A percentile compares a stretch with the other conserved stretches of the same genome.
These are phyloP conservation scores for Rhazya stricta DNA, from an alignment of 257 asterid species.

Conservation along the genomic window DNA sequence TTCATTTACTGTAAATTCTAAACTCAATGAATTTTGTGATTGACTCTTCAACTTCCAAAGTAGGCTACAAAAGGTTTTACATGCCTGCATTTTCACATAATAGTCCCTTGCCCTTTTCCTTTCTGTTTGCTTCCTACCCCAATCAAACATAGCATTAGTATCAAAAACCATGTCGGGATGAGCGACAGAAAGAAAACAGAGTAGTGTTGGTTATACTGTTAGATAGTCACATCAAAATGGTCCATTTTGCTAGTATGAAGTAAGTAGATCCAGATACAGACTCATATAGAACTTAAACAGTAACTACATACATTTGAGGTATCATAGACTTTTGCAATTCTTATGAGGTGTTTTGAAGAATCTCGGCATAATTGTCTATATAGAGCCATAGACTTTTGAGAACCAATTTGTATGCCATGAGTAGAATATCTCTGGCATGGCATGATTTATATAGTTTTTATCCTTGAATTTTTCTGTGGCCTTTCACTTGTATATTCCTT, in stretches of 20 bases:
- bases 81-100: not conserved
- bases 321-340: not conserved
- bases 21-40: not conserved
- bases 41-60: not conserved
- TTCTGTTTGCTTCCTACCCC: not conserved
- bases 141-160: not conserved
- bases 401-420: not conserved
- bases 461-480: not conserved
- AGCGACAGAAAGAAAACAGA: not conserved
- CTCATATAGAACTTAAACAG: no score
- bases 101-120: not conserved
- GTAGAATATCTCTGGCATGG: not conserved
- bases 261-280: no score
- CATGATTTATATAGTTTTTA: not conserved
- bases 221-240: not conserved
- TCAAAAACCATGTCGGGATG: not conserved
- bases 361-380: not conserved
- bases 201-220: not conserved
- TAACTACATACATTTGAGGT: no score
- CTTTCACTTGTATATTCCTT: not conserved
- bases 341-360: not conserved
- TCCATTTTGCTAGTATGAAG: not conserved
- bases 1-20: not conserved
- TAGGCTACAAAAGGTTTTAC: not conserved
- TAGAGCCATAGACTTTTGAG: not conserved